Percentiles rank a stretch among this genome's conserved stretches.
Evolutionary conservation across 345 rosid genomes (phyloP).

Genomic region (Geranium rotundifolium): DNA sequence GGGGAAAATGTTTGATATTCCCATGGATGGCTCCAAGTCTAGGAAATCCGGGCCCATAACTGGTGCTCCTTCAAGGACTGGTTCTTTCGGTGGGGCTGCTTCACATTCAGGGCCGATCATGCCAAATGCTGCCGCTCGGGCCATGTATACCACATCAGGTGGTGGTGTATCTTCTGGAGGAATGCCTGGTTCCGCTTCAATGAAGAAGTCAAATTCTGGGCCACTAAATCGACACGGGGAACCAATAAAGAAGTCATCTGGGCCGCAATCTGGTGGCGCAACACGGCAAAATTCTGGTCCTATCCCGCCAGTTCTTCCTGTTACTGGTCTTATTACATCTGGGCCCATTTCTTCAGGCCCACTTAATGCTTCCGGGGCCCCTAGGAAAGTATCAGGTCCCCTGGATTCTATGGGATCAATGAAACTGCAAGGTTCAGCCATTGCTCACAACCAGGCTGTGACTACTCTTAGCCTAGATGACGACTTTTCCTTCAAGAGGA

Average conservation of each 20-base stretch:
- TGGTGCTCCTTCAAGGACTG: conserved; percentile 75
- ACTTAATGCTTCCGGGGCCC: conserved; percentile 76
- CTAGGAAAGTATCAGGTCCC: conserved; percentile 88
- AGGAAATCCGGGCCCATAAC: conserved; percentile 94
- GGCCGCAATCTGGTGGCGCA: conserved; percentile 86
- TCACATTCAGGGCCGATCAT: conserved; percentile 74
- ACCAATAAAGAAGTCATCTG: conserved; percentile 76
- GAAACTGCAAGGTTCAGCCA: conserved; percentile 42
- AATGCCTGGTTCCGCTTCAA: conserved; percentile 49
- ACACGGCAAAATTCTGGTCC: conserved; percentile 95
- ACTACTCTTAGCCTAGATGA: conserved; percentile 60
- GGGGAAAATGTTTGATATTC: conserved; percentile 94
- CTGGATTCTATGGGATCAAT: conserved; percentile 73
- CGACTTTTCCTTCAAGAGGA: conserved; percentile 57
- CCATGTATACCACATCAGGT: conserved; percentile 52
- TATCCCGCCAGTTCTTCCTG: conserved; percentile 73
- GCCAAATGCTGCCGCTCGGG: conserved; percentile 71
- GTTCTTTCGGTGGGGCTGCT: conserved; percentile 78
- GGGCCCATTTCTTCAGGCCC: conserved; percentile 87
- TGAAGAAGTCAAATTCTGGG: conserved; percentile 90
- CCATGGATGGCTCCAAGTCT: conserved; percentile 53
- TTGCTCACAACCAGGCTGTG: conserved; percentile 67
- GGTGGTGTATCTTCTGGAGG: conserved; percentile 56
- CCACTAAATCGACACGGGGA: conserved; percentile 88
- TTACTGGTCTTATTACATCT: conserved; percentile 91